Percentiles rank a stretch among this genome's conserved stretches.
These are phyloP conservation scores for Polygonum aviculare DNA, from an alignment of 148 eudicot genomes.

Conservation along the genomic window DNA sequence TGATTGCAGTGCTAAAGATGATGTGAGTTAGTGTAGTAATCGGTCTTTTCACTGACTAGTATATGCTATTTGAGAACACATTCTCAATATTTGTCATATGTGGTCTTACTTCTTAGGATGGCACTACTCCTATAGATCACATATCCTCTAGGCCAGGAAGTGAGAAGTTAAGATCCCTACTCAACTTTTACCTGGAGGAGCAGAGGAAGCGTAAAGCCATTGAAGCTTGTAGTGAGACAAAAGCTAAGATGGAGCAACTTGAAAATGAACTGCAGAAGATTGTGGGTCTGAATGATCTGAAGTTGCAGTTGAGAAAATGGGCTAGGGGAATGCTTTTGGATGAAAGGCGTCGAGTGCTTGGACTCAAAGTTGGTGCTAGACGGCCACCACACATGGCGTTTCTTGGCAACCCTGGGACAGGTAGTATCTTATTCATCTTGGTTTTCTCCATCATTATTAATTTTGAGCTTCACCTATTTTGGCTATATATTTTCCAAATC, in stretches of 20 bases:
- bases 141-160: slow-evolving; percentile 74
- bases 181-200: slow-evolving; percentile 55
- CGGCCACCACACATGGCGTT: slow-evolving; percentile 99
- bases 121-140: slow-evolving; percentile 75
- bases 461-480: neutral
- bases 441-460: neutral
- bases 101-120: slow-evolving; percentile 47
- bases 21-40: slow-evolving; percentile 34
- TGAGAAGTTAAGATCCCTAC: slow-evolving; percentile 63
- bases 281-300: slow-evolving; percentile 79
- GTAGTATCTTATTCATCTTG: slow-evolving; percentile 18
- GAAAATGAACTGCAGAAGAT: slow-evolving; percentile 61
- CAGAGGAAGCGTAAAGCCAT: slow-evolving; percentile 76
- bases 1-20: slow-evolving; percentile 83
- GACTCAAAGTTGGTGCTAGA: slow-evolving; percentile 79
- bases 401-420: slow-evolving; percentile 99
- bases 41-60: neutral
- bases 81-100: slow-evolving; percentile 1
- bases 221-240: slow-evolving; percentile 86
- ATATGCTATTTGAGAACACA: neutral
- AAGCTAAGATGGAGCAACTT: slow-evolving; percentile 94
- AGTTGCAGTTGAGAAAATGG: slow-evolving; percentile 85
- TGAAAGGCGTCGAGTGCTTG: slow-evolving; percentile 96
- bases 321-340: slow-evolving; percentile 98
- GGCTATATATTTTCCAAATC: neutral